Percentiles rank a stretch among this genome's conserved stretches.
Conservation (phyloP, 441 rosid species). For the Hypseocharis bilobata region DNA sequence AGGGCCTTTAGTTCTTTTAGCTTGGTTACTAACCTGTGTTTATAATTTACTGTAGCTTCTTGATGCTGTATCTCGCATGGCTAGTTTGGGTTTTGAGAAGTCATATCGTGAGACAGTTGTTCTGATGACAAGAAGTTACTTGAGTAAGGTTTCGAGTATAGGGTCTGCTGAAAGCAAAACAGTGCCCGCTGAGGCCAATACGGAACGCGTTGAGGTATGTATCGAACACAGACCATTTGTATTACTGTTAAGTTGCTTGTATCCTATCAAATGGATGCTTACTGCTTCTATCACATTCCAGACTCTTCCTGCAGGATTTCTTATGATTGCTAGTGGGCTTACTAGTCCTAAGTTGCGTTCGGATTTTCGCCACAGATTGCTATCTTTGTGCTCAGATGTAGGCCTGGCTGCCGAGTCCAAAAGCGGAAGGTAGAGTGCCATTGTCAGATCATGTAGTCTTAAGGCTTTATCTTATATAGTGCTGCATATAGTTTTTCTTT, state of each 20-base stretch:
- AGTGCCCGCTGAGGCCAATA: conserved; percentile 68
- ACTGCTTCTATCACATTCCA: conserved; percentile 53
- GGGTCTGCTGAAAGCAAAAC: conserved; percentile 87
- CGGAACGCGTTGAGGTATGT: conserved; percentile 85
- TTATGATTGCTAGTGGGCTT: conserved; percentile 77
- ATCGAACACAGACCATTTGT: conserved; percentile 13
- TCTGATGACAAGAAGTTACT: conserved; percentile 88
- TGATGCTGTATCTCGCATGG: conserved; percentile 93
- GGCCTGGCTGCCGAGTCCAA: conserved; percentile 93
- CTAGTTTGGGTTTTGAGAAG: conserved; percentile 96
- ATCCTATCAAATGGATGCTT: conserved; percentile 34
- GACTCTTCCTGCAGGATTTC: conserved; percentile 99
- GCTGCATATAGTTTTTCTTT: conserved; percentile 13
- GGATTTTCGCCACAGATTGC: conserved; percentile 86
- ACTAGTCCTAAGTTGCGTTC: conserved; percentile 61
- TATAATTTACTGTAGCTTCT: conserved; percentile 60
- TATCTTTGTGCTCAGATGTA: conserved; percentile 93
- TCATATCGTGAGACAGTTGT: conserved; percentile 97
- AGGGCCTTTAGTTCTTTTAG: background rate
- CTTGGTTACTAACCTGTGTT: conserved; percentile 24
- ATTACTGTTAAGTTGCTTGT: conserved; percentile 18
- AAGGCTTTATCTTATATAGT: conserved; percentile 15
- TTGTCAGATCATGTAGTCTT: conserved; percentile 11
- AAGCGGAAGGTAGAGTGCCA: conserved; percentile 67
- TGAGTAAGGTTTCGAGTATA: conserved; percentile 60